Evolutionary conservation across 768 basidiomycete genomes (phyloP), one percentile per base, ranked within the genome.

Genomic region (Boletus speciosus): DNA sequence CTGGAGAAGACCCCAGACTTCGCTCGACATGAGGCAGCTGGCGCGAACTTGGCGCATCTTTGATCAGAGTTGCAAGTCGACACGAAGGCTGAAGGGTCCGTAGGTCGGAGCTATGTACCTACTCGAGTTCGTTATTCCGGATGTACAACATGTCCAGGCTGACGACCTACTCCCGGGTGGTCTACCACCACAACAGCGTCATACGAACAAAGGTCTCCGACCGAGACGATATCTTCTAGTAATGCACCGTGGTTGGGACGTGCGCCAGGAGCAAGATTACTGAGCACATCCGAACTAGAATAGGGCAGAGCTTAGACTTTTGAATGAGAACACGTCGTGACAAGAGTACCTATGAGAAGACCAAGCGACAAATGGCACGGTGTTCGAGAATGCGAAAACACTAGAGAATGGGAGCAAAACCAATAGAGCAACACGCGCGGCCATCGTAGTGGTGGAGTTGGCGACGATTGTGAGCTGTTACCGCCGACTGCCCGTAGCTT

Each of bases 51-150:
- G 81, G 73, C 3, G 87, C 73, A 1, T 73, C 72, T 4, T 70
- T 72, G 9, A 91, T 71, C 6, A 72, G 63, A 25, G 69, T 72
- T 6, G 78, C 71, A 19, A 90, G 71, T 55, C 72, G 68, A 4
- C 81, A 82, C 2, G 76, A 74, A 9, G 81, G 72, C 6, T 80
- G 68, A 21, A 90, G 80, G 10, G 71, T 68, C 31, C 85, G 83
- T 39, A 91, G 73, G 73, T 91, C 88, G n/a, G 87, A 84, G 25
- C 86, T 84, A 61, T 86, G 89, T 5, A 88, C 73, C 89, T 91
- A 61, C 14, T 29, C 38, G 21, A 29, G 10, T 39, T 25, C 49
- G 61, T 57, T 32, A 57, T 31, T 36, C 51, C 12, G 21, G 14
- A 32, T 49, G 36, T 6, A 49, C 42, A 21, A 38, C 21, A 27